A percentile compares a stretch with the other conserved stretches of the same genome.
These are phyloP conservation scores for Silene uniflora DNA, from an alignment of 148 eudicot species.

Conservation along the genomic window DNA sequence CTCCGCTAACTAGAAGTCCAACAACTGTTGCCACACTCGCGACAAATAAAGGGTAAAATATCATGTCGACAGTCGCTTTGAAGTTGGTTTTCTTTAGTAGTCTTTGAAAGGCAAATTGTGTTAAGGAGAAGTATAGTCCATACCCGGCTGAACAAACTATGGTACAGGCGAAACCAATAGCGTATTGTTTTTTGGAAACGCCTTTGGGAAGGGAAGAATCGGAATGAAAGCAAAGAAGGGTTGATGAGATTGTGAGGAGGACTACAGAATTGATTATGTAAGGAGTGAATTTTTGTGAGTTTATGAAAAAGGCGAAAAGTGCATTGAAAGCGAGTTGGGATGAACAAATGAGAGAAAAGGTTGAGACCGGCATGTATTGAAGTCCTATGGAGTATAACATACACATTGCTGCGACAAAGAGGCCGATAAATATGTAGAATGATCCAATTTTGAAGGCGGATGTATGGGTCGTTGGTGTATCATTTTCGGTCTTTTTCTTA, in stretches of 20 bases:
- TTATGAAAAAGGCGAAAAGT: constrained; percentile 38
- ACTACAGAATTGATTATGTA: constrained; percentile 36
- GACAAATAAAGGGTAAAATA: constrained; percentile 17
- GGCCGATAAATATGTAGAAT: constrained; percentile 20
- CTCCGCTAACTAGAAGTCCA: constrained; percentile 20
- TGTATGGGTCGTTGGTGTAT: not conserved
- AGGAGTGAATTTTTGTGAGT: constrained; percentile 44
- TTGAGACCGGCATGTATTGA: constrained; percentile 34
- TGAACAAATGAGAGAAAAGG: constrained; percentile 42
- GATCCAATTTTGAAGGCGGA: constrained; percentile 11
- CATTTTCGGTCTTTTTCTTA: not conserved
- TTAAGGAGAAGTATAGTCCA: constrained; percentile 16
- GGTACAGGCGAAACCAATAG: constrained; percentile 35
- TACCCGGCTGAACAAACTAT: constrained; percentile 35
- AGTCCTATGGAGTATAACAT: constrained; percentile 27
- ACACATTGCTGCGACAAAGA: constrained; percentile 15
- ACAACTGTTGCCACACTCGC: constrained; percentile 16
- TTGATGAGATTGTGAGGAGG: constrained; percentile 44
- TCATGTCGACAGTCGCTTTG: constrained; percentile 20
- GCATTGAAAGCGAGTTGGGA: constrained; percentile 48
- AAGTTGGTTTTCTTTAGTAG: constrained; percentile 20
- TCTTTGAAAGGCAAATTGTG: constrained; percentile 16
- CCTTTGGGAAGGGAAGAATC: constrained; percentile 17
- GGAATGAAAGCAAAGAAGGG: constrained; percentile 35
- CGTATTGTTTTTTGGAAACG: constrained; percentile 15